These are phyloP conservation scores for Xylaria sp. DNA, from an alignment of 2,329 filamentous ascomycete species.

Conservation along the genomic window DNA sequence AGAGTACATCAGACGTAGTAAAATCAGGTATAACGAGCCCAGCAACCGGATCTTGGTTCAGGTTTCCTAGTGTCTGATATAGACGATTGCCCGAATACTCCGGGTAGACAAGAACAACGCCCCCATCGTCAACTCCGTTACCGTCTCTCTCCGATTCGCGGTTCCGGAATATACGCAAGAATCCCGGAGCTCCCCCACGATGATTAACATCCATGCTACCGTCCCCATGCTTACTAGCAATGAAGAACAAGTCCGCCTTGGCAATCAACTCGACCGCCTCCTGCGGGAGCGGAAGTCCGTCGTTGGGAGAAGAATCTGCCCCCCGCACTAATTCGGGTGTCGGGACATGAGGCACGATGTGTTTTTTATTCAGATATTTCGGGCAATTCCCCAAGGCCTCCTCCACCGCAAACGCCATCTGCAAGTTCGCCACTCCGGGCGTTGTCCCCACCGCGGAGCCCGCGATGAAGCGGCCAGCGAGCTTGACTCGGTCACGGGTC, in stretches of 20 bases:
- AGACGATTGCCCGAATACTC: constrained; percentile 87
- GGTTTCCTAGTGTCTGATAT: constrained; percentile 86
- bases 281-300: constrained; percentile 57
- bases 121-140: constrained; percentile 31
- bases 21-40: constrained; percentile 82
- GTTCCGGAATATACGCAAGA: constrained; percentile 75
- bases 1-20: constrained; percentile 76
- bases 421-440: constrained; percentile 51
- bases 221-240: constrained; percentile 73
- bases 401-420: constrained; percentile 74
- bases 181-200: constrained; percentile 78
- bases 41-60: constrained; percentile 72
- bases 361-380: constrained; percentile 85
- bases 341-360: constrained; percentile 66
- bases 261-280: constrained; percentile 69
- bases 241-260: constrained; percentile 80
- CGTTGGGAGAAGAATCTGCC: not conserved
- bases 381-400: constrained; percentile 85
- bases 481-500: constrained; percentile 76
- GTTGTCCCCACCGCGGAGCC: constrained; percentile 60
- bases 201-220: constrained; percentile 86
- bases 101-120: constrained; percentile 73
- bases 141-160: constrained; percentile 50
- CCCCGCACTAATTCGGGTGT: constrained; percentile 57
- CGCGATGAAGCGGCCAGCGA: constrained; percentile 75